These are phyloP conservation scores for Marasmius tenuissimus DNA, from an alignment of 1,284 basidiomycete species.

Conservation along the genomic window DNA sequence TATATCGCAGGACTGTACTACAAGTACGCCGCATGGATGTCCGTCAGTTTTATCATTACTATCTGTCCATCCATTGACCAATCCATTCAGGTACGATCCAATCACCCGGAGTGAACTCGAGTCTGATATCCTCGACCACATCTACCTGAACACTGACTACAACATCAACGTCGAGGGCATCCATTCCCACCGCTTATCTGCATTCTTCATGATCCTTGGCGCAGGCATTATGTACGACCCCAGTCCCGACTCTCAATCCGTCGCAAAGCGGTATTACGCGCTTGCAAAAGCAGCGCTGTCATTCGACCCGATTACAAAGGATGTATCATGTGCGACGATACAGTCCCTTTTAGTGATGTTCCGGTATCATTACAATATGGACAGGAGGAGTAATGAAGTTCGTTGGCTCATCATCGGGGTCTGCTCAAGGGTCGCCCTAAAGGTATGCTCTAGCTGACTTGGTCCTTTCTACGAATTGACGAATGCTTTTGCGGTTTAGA, in stretches of 20 bases:
- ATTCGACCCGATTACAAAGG: slow-evolving; percentile 41
- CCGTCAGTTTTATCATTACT: slow-evolving; percentile 22
- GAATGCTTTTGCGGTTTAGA: slow-evolving; percentile 27
- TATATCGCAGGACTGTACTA: slow-evolving; percentile 43
- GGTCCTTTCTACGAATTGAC: not conserved
- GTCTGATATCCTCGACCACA: slow-evolving; percentile 34
- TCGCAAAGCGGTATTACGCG: slow-evolving; percentile 41
- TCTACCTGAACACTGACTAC: slow-evolving; percentile 35
- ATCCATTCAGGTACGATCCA: slow-evolving; percentile 39
- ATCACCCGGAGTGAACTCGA: slow-evolving; percentile 39
- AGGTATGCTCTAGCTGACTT: slow-evolving; percentile 31
- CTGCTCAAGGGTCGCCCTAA: slow-evolving; percentile 40
- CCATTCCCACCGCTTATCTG: slow-evolving; percentile 46
- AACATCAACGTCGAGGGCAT: slow-evolving; percentile 31
- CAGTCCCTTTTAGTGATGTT: slow-evolving; percentile 49
- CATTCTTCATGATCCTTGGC: slow-evolving; percentile 50
- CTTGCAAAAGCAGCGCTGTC: slow-evolving; percentile 47
- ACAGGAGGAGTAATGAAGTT: slow-evolving; percentile 42
- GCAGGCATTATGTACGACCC: slow-evolving; percentile 41
- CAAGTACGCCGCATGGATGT: slow-evolving; percentile 48
- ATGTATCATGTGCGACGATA: slow-evolving; percentile 45
- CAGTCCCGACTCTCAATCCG: slow-evolving; percentile 25
- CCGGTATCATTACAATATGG: slow-evolving; percentile 43
- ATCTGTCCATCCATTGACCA: not conserved
- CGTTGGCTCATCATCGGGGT: slow-evolving; percentile 50